Conservation (phyloP, 768 basidiomycete species). For the Tulasnella sp. region DNA sequence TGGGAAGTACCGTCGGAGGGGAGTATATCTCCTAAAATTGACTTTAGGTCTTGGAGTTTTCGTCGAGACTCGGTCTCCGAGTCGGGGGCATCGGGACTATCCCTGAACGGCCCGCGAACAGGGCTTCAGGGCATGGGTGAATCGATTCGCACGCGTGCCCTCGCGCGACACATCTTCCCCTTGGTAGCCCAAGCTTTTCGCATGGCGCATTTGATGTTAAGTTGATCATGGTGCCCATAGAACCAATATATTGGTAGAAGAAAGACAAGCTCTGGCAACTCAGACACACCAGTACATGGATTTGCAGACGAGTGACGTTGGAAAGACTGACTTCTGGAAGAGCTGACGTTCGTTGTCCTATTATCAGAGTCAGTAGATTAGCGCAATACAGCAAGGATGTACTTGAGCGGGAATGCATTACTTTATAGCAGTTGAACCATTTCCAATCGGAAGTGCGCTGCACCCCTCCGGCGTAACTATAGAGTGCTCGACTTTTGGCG, state of each 20-base stretch:
- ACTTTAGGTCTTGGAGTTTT: no score
- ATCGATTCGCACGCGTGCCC: no score
- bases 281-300: neutral
- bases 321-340: neutral
- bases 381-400: neutral
- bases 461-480: neutral
- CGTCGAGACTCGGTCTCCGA: no score
- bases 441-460: neutral
- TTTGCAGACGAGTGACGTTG: neutral
- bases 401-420: neutral
- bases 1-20: no score
- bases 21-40: no score
- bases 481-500: neutral
- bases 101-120: no score
- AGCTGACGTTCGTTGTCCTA: neutral
- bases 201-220: no score
- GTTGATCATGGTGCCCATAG: neutral
- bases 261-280: neutral
- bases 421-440: neutral
- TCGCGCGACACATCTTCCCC: no score
- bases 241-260: neutral
- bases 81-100: no score
- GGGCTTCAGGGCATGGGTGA: no score
- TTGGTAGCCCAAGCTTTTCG: no score
- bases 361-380: neutral